phyloP scores from a whole-genome alignment of 805 yeast species.

The Kuraishia ogatae region DNA sequence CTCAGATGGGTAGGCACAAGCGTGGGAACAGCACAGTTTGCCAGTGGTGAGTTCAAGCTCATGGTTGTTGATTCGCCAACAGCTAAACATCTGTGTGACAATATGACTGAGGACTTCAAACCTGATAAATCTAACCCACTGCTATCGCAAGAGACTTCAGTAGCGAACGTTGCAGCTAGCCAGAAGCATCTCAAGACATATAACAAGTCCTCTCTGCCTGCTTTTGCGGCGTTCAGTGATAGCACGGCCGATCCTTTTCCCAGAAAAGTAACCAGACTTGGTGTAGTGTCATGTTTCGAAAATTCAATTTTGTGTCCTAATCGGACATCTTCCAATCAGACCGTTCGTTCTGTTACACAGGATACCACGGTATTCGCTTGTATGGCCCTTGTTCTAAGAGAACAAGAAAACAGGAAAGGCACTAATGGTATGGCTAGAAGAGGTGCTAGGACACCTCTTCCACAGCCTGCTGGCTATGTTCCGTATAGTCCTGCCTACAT shows the following conservation, averaged over 20 bases:
- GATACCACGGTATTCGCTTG: constrained; percentile 8
- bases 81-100: constrained; percentile 7
- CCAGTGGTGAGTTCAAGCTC: constrained; percentile 6
- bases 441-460: background rate
- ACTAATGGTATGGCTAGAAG: constrained; percentile 1
- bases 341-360: constrained; percentile 6
- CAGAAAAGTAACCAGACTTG: constrained; percentile 4
- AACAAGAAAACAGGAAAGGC: constrained; percentile 9
- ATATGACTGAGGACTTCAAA: constrained; percentile 5
- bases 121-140: constrained; percentile 8
- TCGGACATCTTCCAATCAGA: constrained; percentile 4
- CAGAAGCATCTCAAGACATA: constrained; percentile 5
- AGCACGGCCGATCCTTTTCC: constrained; percentile 5
- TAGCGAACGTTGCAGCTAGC: constrained; percentile 6
- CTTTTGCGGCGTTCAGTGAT: constrained; percentile 7
- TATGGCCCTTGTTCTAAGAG: constrained; percentile 9
- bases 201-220: constrained; percentile 8
- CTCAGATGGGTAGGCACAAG: constrained; percentile 11
- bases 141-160: constrained; percentile 5
- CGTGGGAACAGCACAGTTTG: constrained; percentile 6
- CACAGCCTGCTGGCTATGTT: background rate
- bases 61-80: constrained; percentile 6
- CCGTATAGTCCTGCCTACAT: background rate
- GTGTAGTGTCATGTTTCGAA: constrained; percentile 6
- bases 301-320: constrained; percentile 4